Percentiles rank a stretch among this genome's conserved stretches.
These are phyloP conservation scores for Hordeum pubiflorum DNA, from an alignment of 202 grass and related monocot genomes.

Conservation along the genomic window DNA sequence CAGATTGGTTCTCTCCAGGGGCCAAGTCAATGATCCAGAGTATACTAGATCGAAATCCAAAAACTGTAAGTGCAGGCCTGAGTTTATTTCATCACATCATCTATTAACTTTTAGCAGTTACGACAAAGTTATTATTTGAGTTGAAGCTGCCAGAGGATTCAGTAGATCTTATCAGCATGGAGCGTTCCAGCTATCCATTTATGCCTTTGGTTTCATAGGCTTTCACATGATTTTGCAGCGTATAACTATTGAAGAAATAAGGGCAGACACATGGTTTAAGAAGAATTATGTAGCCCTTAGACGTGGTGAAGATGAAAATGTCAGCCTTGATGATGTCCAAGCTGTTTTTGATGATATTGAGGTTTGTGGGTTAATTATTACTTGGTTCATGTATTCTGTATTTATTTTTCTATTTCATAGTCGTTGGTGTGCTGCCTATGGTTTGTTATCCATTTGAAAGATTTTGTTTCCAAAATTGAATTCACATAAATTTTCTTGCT, in stretches of 20 bases:
- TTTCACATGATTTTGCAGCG: constrained; percentile 41
- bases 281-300: constrained; percentile 60
- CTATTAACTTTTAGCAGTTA: constrained; percentile 17
- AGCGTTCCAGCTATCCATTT: constrained; percentile 4
- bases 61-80: constrained; percentile 51
- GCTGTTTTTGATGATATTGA: constrained; percentile 90
- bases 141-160: constrained; percentile 5
- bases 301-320: constrained; percentile 47
- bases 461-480: constrained; percentile 15
- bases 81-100: constrained; percentile 15
- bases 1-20: constrained; percentile 71
- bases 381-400: background rate
- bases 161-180: constrained; percentile 16
- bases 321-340: constrained; percentile 80
- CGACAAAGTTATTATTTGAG: background rate
- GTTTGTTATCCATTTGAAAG: background rate
- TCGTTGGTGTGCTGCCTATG: background rate
- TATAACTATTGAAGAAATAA: constrained; percentile 68
- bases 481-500: constrained; percentile 30
- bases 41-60: constrained; percentile 87
- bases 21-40: constrained; percentile 57
- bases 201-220: constrained; percentile 14
- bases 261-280: constrained; percentile 64
- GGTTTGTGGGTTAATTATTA: constrained; percentile 45
- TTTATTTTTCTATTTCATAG: background rate